Conservation (phyloP, 495 filamentous ascomycete species). For the Corynascus novoguineensis region DNA sequence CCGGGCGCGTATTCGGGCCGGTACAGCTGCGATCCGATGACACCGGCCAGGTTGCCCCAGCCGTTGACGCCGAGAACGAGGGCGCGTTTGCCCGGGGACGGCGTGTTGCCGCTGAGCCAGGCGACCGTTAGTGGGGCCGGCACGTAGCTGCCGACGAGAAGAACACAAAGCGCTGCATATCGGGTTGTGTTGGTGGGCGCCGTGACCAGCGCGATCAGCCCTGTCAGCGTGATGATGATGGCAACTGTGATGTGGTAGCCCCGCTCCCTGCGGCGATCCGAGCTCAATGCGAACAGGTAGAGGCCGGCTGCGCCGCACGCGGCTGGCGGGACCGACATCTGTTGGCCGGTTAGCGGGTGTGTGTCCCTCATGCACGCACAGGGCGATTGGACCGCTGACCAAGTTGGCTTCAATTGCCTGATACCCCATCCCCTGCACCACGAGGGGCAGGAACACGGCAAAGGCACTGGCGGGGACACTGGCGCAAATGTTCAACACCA, state of each 20-base stretch:
- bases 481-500: neutral
- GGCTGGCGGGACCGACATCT: conserved; percentile 52
- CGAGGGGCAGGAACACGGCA: neutral
- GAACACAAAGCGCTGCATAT: conserved; percentile 50
- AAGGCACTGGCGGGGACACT: neutral
- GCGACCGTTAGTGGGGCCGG: conserved; percentile 48
- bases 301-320: conserved; percentile 43
- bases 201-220: conserved; percentile 42
- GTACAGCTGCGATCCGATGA: neutral
- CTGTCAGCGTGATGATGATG: conserved; percentile 41
- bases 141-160: conserved; percentile 51
- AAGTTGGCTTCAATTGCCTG: neutral
- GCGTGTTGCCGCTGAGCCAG: conserved; percentile 2
- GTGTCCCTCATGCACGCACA: neutral
- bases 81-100: neutral
- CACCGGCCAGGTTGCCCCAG: neutral
- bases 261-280: conserved; percentile 31
- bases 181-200: conserved; percentile 28
- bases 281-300: conserved; percentile 29
- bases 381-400: neutral
- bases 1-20: neutral
- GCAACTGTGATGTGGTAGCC: conserved; percentile 47
- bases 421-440: neutral
- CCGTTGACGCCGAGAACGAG: conserved; percentile 1
- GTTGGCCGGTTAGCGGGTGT: neutral